Evolutionary conservation across 2,329 filamentous ascomycete species (phyloP).

Genomic region (Triangularia verruculosa): DNA sequence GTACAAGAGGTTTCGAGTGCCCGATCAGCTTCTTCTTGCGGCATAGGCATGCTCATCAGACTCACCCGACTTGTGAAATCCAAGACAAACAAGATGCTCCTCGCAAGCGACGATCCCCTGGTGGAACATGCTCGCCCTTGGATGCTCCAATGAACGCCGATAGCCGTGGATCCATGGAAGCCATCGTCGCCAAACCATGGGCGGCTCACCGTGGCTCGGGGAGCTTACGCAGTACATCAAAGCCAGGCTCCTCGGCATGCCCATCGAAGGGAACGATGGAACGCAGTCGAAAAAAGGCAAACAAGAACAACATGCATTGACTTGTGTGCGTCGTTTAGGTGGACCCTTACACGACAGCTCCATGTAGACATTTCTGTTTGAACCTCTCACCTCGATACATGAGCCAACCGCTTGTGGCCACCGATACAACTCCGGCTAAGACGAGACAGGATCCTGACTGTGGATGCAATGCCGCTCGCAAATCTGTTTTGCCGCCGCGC

Average conservation of each 20-base stretch:
- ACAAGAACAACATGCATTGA: not conserved
- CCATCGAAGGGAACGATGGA: not conserved
- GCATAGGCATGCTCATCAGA: not conserved
- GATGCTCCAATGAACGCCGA: not conserved
- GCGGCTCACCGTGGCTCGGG: not conserved
- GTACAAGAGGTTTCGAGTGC: not conserved
- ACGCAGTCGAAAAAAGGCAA: not conserved
- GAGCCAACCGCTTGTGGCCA: not conserved
- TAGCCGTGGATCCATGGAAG: not conserved
- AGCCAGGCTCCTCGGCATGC: not conserved
- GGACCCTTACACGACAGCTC: not conserved
- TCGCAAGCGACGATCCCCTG: not conserved
- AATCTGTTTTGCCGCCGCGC: not conserved
- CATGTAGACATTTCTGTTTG: not conserved
- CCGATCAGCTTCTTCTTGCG: not conserved
- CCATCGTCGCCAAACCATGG: not conserved
- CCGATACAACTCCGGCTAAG: not conserved
- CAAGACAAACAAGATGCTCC: not conserved
- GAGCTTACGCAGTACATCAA: not conserved
- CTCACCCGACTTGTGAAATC: not conserved
- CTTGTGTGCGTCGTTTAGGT: not conserved
- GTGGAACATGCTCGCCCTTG: not conserved
- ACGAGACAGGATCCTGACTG: constrained; percentile 1
- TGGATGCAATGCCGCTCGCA: not conserved
- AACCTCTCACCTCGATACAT: not conserved